Base-by-base conservation (phyloP, 1,284 basidiomycete species). In the Cryptococcus maquisensis region DNA sequence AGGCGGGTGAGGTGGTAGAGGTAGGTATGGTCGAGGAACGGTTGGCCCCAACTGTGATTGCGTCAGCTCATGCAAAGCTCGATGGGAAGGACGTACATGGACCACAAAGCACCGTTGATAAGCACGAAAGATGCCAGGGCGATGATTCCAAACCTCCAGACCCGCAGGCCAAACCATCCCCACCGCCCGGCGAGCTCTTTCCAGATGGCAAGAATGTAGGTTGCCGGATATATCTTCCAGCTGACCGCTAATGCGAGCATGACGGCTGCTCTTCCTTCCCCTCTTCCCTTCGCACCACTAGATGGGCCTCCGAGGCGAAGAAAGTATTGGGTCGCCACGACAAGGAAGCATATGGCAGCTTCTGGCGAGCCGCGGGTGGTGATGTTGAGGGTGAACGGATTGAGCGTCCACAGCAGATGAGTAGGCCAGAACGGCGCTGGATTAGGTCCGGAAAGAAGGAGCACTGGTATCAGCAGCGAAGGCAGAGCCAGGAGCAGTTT, bases 351-450 rank as follows among this genome's bases (percentile, higher is more conserved):
- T 3, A 98, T 83, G 2, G 96, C 78, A 0, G 90, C 86, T 76
- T 99, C 96, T 16, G 94, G 92, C 2, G 91, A 96, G 2, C 95
- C 96, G 9, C 95, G 84, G 0, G 95, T 98, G 0, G 93, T 94
- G 64, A 99, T 98, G 62, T 92, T 89, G 67, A 96, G 89, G 1
- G 95, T 88, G 66, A 99, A 83, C 0, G 95, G 95, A 74, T 95
- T 98, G 57, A 98, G 80, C 2, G 97, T 84, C 82, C 83, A 84
- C 62, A 96, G 82, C 4, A 85, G 67, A 45, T 76, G 73, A 1
- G 62, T 64, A 12, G 57, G 57, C 63, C 61, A 65, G 46, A 62
- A 67, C 10, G 49, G 48, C 18, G 58, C 42, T 16, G 56, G 42
- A 15, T 32, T 23, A 20, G 63, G 56, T 12, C 52, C 47, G 1